Evolutionary conservation across 2,329 filamentous ascomycete genomes (phyloP), one percentile per base, ranked within the genome.

Genomic region (Neopestalotiopsis rosae): DNA sequence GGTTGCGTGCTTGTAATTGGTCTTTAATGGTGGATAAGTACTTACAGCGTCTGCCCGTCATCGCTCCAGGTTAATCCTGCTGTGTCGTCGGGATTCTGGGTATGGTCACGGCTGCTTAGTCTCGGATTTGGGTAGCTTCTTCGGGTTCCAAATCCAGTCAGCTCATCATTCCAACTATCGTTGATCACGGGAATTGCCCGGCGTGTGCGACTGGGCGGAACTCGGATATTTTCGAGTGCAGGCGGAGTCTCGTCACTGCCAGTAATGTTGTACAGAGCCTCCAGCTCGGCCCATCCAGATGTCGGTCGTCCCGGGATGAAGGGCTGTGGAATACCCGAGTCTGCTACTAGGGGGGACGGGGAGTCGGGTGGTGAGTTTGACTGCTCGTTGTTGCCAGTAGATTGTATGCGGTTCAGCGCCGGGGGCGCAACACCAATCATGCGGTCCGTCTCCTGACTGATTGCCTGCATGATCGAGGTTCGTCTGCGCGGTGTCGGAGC

Each of bases 31-130:
- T 24, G 12, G 42, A 24, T 30, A 49, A 58, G 9, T 5, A 81
- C 89, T 85, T 79, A 91, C 89, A 91, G 74, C 28, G 81, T 84
- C 61, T 83, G 83, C 1, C 89, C 89, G 74, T 91, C 87, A 45
- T 87, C 85, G 71, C 88, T 90, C 89, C 89, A 91, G 28, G 85
- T 82, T 72, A 90, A 79, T 1, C 89, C 89, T 12, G 89, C 87
- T 1, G 89, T 91, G 66, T 90, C 88, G 63, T 89, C 85, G 3
- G 85, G 81, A 56, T 84, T 83, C 12, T 85, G 83, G 1, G 80
- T 81, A 66, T 83, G 81, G 32, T 84, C 77, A n/a, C 76, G 76
- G 61, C 72, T 75, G 17, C 73, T 74, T 49, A 75, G 71, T 68
- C 73, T 77, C 67, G 72, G 75, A 38, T 38, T 38, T 59, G 57